phyloP scores from a whole-genome alignment of 2,329 filamentous ascomycete genomes.

The Raffaelea albimanens region DNA sequence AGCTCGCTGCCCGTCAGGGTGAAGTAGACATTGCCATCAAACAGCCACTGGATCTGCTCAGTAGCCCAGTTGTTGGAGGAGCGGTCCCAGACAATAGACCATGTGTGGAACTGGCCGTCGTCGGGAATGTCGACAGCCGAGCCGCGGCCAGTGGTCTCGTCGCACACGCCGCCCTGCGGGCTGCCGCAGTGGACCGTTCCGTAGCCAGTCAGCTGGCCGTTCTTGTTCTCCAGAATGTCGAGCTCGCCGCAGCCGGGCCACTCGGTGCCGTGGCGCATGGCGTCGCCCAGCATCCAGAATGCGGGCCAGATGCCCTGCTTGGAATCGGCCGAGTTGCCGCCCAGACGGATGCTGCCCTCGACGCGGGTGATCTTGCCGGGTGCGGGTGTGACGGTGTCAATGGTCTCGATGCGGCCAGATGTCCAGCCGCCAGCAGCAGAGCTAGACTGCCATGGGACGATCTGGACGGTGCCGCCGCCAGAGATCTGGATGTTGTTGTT shows the following conservation, averaged over 20 bases:
- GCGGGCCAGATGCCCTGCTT: slow-evolving; percentile 51
- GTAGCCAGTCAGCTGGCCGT: slow-evolving; percentile 35
- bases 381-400: slow-evolving; percentile 33
- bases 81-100: slow-evolving; percentile 38
- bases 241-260: slow-evolving; percentile 49
- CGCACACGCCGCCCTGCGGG: slow-evolving; percentile 36
- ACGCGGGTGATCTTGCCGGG: slow-evolving; percentile 35
- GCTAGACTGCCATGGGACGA: slow-evolving; percentile 36
- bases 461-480: slow-evolving; percentile 39
- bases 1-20: slow-evolving; percentile 33
- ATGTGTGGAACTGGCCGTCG: slow-evolving; percentile 34
- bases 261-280: slow-evolving; percentile 32
- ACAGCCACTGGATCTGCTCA: slow-evolving; percentile 37
- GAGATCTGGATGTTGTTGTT: slow-evolving; percentile 39
- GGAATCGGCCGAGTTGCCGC: slow-evolving; percentile 22
- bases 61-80: slow-evolving; percentile 30
- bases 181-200: slow-evolving; percentile 44
- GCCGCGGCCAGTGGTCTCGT: slow-evolving; percentile 36
- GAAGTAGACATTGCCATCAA: slow-evolving; percentile 32
- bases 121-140: slow-evolving; percentile 25
- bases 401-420: slow-evolving; percentile 44
- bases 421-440: slow-evolving; percentile 36
- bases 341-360: slow-evolving; percentile 38
- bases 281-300: slow-evolving; percentile 47
- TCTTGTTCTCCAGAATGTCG: slow-evolving; percentile 48